Evolutionary conservation across 176 grass and related monocot genomes (phyloP), one percentile per base, ranked within the genome.

Genomic region (Triticum turgidum): DNA sequence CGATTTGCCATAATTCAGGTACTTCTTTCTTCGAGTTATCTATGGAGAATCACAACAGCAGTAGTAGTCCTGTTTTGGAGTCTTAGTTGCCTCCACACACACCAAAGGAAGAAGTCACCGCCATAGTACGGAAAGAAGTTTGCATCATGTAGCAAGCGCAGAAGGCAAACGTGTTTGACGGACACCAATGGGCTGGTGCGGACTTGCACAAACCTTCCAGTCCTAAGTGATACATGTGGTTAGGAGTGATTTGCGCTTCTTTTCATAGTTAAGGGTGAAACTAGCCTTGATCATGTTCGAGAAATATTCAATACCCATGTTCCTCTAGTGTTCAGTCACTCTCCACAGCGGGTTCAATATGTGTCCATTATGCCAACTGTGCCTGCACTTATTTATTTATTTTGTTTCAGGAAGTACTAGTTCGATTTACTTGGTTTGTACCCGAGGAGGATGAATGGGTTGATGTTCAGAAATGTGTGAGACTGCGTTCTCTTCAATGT

Each of bases 381-480:
- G 14, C 10, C 70, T 29, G 2, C 3, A 62, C 11, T 21, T 67
- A 29, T 59, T 68, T 32, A 33, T 25, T 73, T 13, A 62, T 69
- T 15, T 0, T 81, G 54, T 67, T 83, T 89, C 84, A 93, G 94
- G 94, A 95, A 91, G 89, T 95, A 15, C 82, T 84, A 18, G 94
- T 93, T 93, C 86, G 91, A 37, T 95, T 95, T 84, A 68, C 89
- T 73, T 91, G 94, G 82, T 91, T 95, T 86, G 91, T 91, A 47
- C 84, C 89, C 0, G 94, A 93, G 80, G 94, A 95, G 38, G 94
- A 95, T 87, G 94, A 95, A 87, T 95, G 94, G 94, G 76, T 95
- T 75, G 89, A 93, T 73, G 93, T 95, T 77, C 82, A 84, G 34
- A 91, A 89, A 88, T 87, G 88, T 92, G 93, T 95, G 52, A 87